Percentiles rank a stretch among this genome's conserved stretches.
These are phyloP conservation scores for Waltergamsia citrina DNA, from an alignment of 2,329 filamentous ascomycete genomes.

Conservation along the genomic window DNA sequence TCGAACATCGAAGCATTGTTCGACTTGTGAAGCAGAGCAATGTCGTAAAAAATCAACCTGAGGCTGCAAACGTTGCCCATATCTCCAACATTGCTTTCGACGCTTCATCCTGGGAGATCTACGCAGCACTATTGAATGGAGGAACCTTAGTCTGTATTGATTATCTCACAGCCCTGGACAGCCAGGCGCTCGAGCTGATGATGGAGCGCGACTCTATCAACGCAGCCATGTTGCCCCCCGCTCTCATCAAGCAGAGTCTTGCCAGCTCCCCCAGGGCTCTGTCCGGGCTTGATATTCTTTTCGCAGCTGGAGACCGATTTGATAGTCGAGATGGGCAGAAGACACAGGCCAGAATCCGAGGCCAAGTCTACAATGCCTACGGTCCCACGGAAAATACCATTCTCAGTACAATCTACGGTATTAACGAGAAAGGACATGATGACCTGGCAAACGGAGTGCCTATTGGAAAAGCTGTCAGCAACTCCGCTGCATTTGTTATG, in stretches of 20 bases:
- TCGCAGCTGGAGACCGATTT: constrained; percentile 8
- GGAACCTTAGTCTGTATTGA: constrained; percentile 11
- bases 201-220: constrained; percentile 6
- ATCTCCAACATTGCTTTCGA: constrained; percentile 13
- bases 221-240: constrained; percentile 5
- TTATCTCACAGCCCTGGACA: constrained; percentile 6
- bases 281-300: constrained; percentile 5
- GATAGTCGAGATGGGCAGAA: constrained; percentile 6
- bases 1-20: constrained; percentile 8
- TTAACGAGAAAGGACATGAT: constrained; percentile 8
- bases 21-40: constrained; percentile 6
- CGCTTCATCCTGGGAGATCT: constrained; percentile 10
- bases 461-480: constrained; percentile 10
- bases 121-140: constrained; percentile 9
- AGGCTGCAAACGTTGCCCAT: constrained; percentile 5
- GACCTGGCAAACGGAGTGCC: constrained; percentile 8
- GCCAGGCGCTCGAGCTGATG: constrained; percentile 4
- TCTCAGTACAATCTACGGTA: constrained; percentile 8
- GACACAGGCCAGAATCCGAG: not conserved
- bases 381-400: constrained; percentile 13
- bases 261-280: constrained; percentile 2
- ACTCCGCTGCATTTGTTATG: constrained; percentile 11
- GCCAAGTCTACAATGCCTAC: constrained; percentile 10
- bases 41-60: not conserved
- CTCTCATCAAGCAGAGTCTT: constrained; percentile 9